These are phyloP conservation scores for Euryodendron excelsum DNA, from an alignment of 148 eudicot genomes.

Conservation along the genomic window DNA sequence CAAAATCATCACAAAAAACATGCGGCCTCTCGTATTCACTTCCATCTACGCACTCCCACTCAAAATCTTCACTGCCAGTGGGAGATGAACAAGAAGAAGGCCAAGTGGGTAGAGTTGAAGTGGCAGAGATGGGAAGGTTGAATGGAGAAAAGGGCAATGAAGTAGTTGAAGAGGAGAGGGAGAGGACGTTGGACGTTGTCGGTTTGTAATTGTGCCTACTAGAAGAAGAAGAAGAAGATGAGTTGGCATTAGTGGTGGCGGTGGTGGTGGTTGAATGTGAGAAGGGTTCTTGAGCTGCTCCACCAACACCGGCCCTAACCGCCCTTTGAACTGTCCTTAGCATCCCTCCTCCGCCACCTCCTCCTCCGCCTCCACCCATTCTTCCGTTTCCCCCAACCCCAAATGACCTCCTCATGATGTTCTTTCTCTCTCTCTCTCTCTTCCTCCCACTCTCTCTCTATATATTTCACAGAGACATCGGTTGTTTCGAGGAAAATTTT, in stretches of 20 bases:
- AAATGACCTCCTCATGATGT: conserved; percentile 26
- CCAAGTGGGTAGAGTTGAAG: conserved; percentile 19
- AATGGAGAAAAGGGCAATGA: conserved; percentile 16
- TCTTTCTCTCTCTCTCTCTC: background rate
- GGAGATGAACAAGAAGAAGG: conserved; percentile 6
- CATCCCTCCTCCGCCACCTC: conserved; percentile 30
- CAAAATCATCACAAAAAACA: conserved; percentile 30
- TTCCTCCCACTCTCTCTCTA: background rate
- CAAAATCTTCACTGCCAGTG: conserved; percentile 24
- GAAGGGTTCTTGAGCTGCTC: conserved; percentile 24
- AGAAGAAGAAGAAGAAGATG: background rate
- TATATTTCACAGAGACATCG: too few species aligned
- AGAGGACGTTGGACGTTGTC: background rate
- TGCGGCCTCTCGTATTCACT: conserved; percentile 3
- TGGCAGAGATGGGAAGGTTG: conserved; percentile 11
- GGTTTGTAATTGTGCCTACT: background rate
- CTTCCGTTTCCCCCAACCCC: conserved; percentile 22
- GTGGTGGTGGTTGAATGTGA: conserved; percentile 13
- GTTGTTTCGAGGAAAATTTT: too few species aligned
- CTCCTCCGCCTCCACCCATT: too few species aligned
- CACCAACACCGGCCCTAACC: conserved; percentile 33
- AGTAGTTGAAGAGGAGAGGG: conserved; percentile 16
- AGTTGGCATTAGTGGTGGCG: background rate
- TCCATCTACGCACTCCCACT: conserved; percentile 51
- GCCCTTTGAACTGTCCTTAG: conserved; percentile 34